phyloP scores from a whole-genome alignment of 2,329 filamentous ascomycete species.

The Clarireedia homoeocarpa region DNA sequence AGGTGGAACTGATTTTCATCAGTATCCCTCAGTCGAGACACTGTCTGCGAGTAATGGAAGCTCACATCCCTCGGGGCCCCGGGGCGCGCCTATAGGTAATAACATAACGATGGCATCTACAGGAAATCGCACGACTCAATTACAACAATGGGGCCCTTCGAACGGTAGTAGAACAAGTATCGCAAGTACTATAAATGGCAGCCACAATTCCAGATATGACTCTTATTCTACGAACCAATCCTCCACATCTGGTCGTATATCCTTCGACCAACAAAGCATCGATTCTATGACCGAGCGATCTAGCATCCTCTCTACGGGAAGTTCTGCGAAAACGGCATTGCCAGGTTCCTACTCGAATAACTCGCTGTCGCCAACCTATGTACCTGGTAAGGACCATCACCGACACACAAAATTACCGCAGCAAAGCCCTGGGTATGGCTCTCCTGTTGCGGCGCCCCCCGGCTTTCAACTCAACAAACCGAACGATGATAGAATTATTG shows the following conservation, averaged over 20 bases:
- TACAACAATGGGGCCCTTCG: constrained; percentile 68
- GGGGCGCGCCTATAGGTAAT: constrained; percentile 47
- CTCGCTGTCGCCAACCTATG: constrained; percentile 32
- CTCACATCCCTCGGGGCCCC: constrained; percentile 52
- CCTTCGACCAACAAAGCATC: constrained; percentile 58
- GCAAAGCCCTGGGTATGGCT: constrained; percentile 18
- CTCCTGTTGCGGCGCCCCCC: constrained; percentile 20
- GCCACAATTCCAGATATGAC: constrained; percentile 54
- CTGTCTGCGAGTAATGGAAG: constrained; percentile 40
- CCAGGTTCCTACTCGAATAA: constrained; percentile 50
- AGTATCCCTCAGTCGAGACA: constrained; percentile 70
- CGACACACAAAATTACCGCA: constrained; percentile 45
- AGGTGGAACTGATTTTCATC: constrained; percentile 71
- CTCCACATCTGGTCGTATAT: constrained; percentile 32
- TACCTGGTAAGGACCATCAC: constrained; percentile 41
- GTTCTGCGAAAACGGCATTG: constrained; percentile 45
- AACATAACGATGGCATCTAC: constrained; percentile 66
- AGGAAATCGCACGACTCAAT: constrained; percentile 60
- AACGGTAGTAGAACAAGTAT: constrained; percentile 39
- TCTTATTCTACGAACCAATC: constrained; percentile 43
- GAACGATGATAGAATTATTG: constrained; percentile 73
- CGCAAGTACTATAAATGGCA: constrained; percentile 41
- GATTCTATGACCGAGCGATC: constrained; percentile 52
- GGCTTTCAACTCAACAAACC: constrained; percentile 61
- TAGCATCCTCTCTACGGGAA: constrained; percentile 46